Conservation (phyloP, 2,329 filamentous ascomycete species). For the Hymenoscyphus linearis region DNA sequence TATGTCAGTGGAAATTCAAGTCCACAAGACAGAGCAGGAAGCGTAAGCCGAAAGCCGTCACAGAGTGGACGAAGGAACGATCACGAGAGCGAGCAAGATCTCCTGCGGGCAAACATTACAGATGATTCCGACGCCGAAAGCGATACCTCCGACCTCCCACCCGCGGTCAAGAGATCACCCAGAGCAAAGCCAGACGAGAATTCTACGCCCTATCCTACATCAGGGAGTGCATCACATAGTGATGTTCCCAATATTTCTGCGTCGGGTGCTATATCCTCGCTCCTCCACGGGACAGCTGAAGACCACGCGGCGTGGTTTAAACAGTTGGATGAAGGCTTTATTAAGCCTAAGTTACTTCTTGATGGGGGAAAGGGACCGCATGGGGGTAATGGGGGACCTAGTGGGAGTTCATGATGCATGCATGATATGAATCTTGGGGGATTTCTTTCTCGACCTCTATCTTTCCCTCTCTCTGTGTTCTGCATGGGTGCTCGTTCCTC, state of each 20-base stretch:
- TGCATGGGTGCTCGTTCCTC: neutral
- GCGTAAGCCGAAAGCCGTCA: conserved; percentile 49
- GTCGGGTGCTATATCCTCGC: conserved; percentile 64
- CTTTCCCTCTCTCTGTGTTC: neutral
- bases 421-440: neutral
- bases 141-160: conserved; percentile 61
- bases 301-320: conserved; percentile 88
- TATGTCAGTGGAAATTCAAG: conserved; percentile 36
- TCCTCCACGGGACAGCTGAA: conserved; percentile 71
- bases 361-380: conserved; percentile 50
- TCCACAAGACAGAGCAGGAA: conserved; percentile 35
- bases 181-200: conserved; percentile 10
- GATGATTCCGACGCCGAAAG: conserved; percentile 57
- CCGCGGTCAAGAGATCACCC: conserved; percentile 42
- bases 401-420: conserved; percentile 10
- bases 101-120: conserved; percentile 47
- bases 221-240: conserved; percentile 24
- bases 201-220: conserved; percentile 28
- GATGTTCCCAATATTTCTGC: conserved; percentile 55
- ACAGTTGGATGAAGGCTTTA: conserved; percentile 91
- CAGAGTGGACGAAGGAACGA: conserved; percentile 31
- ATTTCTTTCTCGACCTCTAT: too few species aligned
- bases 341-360: conserved; percentile 84
- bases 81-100: conserved; percentile 51
- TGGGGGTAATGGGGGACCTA: conserved; percentile 24